Conservation (phyloP, 1,284 basidiomycete species). For the Ceratobasidium sp. region DNA sequence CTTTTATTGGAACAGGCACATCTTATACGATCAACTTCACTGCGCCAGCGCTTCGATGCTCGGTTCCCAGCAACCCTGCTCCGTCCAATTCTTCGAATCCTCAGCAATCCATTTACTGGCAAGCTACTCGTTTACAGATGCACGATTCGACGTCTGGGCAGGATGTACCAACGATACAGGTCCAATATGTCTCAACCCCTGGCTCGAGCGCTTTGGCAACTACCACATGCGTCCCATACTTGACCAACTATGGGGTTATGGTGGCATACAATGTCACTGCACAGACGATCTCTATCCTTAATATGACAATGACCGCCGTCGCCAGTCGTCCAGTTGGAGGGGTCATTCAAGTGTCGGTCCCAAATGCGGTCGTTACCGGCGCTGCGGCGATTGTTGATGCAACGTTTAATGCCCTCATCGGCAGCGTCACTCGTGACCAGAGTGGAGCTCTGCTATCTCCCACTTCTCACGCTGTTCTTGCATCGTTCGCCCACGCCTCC, state of each 20-base stretch:
- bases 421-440: constrained; percentile 12
- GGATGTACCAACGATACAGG: constrained; percentile 23
- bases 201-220: not conserved
- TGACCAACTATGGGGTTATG: constrained; percentile 24
- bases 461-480: constrained; percentile 5
- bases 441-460: constrained; percentile 5
- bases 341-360: not conserved
- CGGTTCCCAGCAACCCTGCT: not conserved
- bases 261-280: constrained; percentile 19
- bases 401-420: constrained; percentile 8
- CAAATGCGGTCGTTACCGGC: constrained; percentile 10
- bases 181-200: constrained; percentile 11
- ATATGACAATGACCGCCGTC: constrained; percentile 12
- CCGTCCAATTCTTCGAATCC: not conserved
- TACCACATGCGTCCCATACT: constrained; percentile 13
- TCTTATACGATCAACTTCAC: constrained; percentile 7
- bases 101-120: constrained; percentile 19
- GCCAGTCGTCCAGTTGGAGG: constrained; percentile 29
- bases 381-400: constrained; percentile 28
- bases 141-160: constrained; percentile 11
- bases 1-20: not conserved
- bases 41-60: constrained; percentile 23
- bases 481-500: constrained; percentile 3
- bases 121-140: not conserved
- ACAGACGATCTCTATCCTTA: constrained; percentile 10